Percentiles rank a stretch among this genome's conserved stretches.
phyloP scores from a whole-genome alignment of 768 basidiomycete genomes.

The Kwoniella sp. region DNA sequence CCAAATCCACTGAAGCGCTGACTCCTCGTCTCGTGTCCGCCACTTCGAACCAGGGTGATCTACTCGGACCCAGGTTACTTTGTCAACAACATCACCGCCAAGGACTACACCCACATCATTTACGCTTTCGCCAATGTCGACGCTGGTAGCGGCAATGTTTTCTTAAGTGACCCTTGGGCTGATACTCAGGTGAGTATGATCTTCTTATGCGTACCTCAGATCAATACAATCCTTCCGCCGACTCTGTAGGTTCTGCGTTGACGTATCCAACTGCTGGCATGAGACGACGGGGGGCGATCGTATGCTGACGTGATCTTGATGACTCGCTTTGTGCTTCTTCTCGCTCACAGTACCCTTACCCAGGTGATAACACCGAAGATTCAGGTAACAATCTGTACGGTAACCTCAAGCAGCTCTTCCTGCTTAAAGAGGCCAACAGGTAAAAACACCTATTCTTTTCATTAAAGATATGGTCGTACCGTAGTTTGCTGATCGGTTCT shows the following conservation, averaged over 20 bases:
- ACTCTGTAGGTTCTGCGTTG: no score
- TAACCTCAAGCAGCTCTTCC: conserved; percentile 89
- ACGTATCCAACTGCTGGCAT: no score
- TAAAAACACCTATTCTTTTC: no score
- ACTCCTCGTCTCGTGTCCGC: no score
- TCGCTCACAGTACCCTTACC: conserved; percentile 68
- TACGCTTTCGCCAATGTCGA: conserved; percentile 91
- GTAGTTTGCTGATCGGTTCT: no score
- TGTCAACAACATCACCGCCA: conserved; percentile 65
- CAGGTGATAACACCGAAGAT: conserved; percentile 90
- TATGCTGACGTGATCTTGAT: not conserved
- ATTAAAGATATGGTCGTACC: no score
- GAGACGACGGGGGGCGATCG: no score
- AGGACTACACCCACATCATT: conserved; percentile 88
- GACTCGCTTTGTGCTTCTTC: not conserved
- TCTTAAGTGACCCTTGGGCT: conserved; percentile 86
- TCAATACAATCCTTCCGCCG: no score
- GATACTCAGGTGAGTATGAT: conserved; percentile 66
- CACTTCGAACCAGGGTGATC: conserved; percentile 10
- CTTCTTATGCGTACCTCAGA: not conserved
- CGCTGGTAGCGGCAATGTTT: conserved; percentile 78
- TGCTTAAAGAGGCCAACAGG: conserved; percentile 81
- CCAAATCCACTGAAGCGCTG: no score
- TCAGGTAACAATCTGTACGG: conserved; percentile 86
- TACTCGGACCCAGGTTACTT: conserved; percentile 10